phyloP scores from a whole-genome alignment of 2,329 filamentous ascomycete species.

The Fusarium pseudograminearum region DNA sequence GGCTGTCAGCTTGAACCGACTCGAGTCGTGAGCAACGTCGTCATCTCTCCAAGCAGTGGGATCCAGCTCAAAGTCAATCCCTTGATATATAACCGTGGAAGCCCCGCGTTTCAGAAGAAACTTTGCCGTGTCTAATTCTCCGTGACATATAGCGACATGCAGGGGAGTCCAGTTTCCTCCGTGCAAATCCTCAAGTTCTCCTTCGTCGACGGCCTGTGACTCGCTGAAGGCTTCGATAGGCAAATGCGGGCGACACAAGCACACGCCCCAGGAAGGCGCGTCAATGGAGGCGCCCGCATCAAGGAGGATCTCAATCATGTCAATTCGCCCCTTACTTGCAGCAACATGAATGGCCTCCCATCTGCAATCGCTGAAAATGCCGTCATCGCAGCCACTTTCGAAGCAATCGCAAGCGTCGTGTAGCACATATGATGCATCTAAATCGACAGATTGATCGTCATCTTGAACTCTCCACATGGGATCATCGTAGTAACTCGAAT shows the following conservation, averaged over 20 bases:
- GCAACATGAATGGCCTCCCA: conserved; percentile 48
- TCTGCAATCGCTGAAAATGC: conserved; percentile 47
- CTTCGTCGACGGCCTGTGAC: conserved; percentile 44
- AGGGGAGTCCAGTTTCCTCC: conserved; percentile 48
- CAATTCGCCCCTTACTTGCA: conserved; percentile 46
- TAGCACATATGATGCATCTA: conserved; percentile 42
- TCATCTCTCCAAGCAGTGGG: conserved; percentile 41
- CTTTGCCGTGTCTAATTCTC: conserved; percentile 43
- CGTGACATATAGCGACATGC: conserved; percentile 46
- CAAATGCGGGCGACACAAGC: conserved; percentile 46
- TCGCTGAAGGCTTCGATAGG: conserved; percentile 46
- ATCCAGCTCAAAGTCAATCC: conserved; percentile 44
- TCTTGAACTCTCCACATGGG: conserved; percentile 44
- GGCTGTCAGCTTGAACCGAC: conserved; percentile 42
- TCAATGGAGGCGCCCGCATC: conserved; percentile 43
- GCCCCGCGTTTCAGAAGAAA: conserved; percentile 42
- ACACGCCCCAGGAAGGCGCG: conserved; percentile 46
- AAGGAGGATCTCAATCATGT: conserved; percentile 46
- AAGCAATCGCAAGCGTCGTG: conserved; percentile 47
- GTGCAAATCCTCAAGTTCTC: conserved; percentile 46
- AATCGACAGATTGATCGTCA: conserved; percentile 45
- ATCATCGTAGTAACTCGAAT: conserved; percentile 46
- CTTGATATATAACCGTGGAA: conserved; percentile 44
- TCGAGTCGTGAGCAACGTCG: conserved; percentile 33
- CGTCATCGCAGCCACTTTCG: conserved; percentile 45